Percentiles rank a stretch among this genome's conserved stretches.
Conservation (phyloP, 1,139 yeast species). For the Zygosaccharomyces sapae region DNA sequence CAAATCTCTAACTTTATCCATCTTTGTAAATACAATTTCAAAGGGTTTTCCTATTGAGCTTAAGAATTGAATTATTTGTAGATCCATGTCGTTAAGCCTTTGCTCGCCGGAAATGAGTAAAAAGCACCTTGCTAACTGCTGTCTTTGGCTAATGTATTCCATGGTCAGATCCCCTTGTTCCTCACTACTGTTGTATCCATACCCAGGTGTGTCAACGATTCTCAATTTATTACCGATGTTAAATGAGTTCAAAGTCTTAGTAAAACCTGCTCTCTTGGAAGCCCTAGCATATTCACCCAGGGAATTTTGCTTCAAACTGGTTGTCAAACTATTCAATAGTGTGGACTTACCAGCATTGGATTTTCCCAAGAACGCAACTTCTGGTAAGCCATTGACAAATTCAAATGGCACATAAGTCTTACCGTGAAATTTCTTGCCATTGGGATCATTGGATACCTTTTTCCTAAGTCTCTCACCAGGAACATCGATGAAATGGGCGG, state of each 20-base stretch:
- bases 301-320: constrained; percentile 37
- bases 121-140: constrained; percentile 53
- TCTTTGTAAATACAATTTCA: constrained; percentile 72
- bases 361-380: constrained; percentile 68
- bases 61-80: constrained; percentile 48
- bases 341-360: constrained; percentile 86
- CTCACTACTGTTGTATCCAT: constrained; percentile 60
- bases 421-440: constrained; percentile 20
- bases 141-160: constrained; percentile 54
- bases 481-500: constrained; percentile 47
- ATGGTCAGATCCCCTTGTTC: constrained; percentile 66
- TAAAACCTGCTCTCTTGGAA: constrained; percentile 65
- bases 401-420: constrained; percentile 28
- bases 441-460: constrained; percentile 21
- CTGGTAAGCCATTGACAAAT: constrained; percentile 47
- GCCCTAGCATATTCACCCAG: constrained; percentile 47
- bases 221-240: constrained; percentile 60
- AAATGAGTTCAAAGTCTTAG: constrained; percentile 72
- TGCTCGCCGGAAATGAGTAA: constrained; percentile 55
- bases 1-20: constrained; percentile 47
- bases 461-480: constrained; percentile 52
- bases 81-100: constrained; percentile 58
- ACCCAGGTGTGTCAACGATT: constrained; percentile 82
- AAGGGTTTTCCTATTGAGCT: constrained; percentile 57
- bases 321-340: constrained; percentile 52